Base-by-base conservation (phyloP, 257 asterid genomes). In the Plantago major region DNA sequence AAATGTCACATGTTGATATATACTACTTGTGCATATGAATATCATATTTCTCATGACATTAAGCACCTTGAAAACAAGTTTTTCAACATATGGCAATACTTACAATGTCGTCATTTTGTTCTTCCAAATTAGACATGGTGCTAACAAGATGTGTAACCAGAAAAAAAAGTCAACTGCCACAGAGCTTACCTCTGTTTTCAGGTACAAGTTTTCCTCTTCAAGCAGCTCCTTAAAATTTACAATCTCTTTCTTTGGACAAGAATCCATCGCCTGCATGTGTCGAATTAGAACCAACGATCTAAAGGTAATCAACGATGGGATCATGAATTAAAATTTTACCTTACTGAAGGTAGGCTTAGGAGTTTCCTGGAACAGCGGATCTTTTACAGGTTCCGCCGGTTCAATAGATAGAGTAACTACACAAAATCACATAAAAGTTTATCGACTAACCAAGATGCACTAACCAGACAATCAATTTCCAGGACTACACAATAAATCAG, bases 201-300 rank as follows among this genome's bases (percentile, higher is more conserved):
- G 77, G 84, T 90, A 85, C 60, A 85, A 84, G 63, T 85, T 88
- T 62, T 90, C 95, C 76, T 90, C 96, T 46, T 83, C 81, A 74
- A 90, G 86, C 65, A 83, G 71, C 49, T 88, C 91, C 60, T 71
- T 80, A 55, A 88, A 82, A 67, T 83, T 79, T 7, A 94, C 83
- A 51, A 85, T 71, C 22, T 82, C 93, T 75, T 80, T 81, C 78
- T 71, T 85, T 8, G 96, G 95, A 74, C 91, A 79, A 60, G 81
- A 73, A 62, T 78, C 84, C 96, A 89, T 89, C 33, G 73, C 84
- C 95, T 89, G 77, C 40, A 74, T 11, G 45, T 54, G 59, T 37
- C 55, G 73, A 16, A 63, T 64, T 57, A 58, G 60, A 22, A 53
- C 57, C 44, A 37, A 6, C 9, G 8, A 11, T 8, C 40, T 19